phyloP scores from a whole-genome alignment of 164 flowering plant genomes.

The Piper betle region DNA sequence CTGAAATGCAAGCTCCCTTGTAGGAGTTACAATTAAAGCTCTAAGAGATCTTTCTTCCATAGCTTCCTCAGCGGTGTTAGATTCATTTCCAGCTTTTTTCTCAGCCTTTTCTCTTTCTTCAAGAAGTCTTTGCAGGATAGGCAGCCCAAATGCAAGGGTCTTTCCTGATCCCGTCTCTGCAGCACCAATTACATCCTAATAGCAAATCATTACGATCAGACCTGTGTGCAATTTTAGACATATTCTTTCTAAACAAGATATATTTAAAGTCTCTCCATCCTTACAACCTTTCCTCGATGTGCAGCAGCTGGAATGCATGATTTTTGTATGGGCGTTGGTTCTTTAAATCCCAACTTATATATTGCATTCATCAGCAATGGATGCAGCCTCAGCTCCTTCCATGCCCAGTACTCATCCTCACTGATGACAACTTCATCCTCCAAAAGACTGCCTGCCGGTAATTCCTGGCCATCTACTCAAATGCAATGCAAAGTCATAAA shows the following conservation, averaged over 20 bases:
- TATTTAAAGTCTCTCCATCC: neutral
- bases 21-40: slow-evolving; percentile 84
- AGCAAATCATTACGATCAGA: neutral
- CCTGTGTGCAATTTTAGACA: neutral
- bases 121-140: slow-evolving; percentile 81
- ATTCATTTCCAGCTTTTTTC: slow-evolving; percentile 17
- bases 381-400: slow-evolving; percentile 88
- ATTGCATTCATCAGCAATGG: slow-evolving; percentile 74
- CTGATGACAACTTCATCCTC: slow-evolving; percentile 27
- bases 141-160: slow-evolving; percentile 95
- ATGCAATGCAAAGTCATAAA: slow-evolving; percentile 1
- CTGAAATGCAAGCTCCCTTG: slow-evolving; percentile 97
- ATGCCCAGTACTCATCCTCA: slow-evolving; percentile 52
- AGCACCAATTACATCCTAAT: slow-evolving; percentile 90
- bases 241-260: neutral
- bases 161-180: slow-evolving; percentile 99
- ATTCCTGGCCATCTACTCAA: slow-evolving; percentile 12
- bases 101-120: slow-evolving; percentile 65
- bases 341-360: slow-evolving; percentile 72
- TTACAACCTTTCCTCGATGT: slow-evolving; percentile 86
- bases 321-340: slow-evolving; percentile 93
- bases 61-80: slow-evolving; percentile 28
- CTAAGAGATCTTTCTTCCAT: slow-evolving; percentile 41
- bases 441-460: slow-evolving; percentile 13
- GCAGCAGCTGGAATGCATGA: slow-evolving; percentile 92